Evolutionary conservation across 495 filamentous ascomycete species (phyloP), one percentile per base, ranked within the genome.

Genomic region (Xylaria bambusicola): DNA sequence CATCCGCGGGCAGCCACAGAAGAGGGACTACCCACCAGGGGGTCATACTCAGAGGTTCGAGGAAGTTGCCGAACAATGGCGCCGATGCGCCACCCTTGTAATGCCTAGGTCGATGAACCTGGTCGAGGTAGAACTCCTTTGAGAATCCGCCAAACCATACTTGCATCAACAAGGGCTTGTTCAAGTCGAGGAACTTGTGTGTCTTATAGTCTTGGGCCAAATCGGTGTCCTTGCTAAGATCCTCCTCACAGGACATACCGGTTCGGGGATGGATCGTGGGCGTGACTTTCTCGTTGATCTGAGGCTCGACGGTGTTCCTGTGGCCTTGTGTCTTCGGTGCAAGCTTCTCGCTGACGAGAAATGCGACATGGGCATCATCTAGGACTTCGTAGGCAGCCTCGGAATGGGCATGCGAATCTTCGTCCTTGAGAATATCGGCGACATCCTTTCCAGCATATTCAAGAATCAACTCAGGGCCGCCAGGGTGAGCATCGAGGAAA

Each of bases 1-100:
- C 64, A n/a, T 94, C 82, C 10, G 75, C 78, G 18, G 95, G 95
- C n/a, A 93, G 68, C 95, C 95, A 99, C 8, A 96, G 41, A 0
- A 82, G 77, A 10, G 95, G 95, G 13, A 98, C 81, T 44, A 94
- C 69, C 84, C 87, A 98, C 92, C 93, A 98, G 6, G 93, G 83
- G 7, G 95, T 98, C 77, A 92, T 89, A 72, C 88, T 91, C 24
- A 99, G 77, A 6, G 95, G 95, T 74, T 99, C 95, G 10, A 99
- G 81, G 75, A 98, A 94, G 74, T 99, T 99, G 41, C 95, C 95
- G 74, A 99, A 99, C 27, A 99, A 73, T 6, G 94, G 95, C 29
- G 95, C 94, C 5, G 92, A 96, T 57, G 86, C 85, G 40, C 94
- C 94, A 52, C 92, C 91, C 65, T 84, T 92, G 82, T 97, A 98